These are phyloP conservation scores for Ramularia endophylla DNA, from an alignment of 2,329 filamentous ascomycete genomes.

Conservation along the genomic window DNA sequence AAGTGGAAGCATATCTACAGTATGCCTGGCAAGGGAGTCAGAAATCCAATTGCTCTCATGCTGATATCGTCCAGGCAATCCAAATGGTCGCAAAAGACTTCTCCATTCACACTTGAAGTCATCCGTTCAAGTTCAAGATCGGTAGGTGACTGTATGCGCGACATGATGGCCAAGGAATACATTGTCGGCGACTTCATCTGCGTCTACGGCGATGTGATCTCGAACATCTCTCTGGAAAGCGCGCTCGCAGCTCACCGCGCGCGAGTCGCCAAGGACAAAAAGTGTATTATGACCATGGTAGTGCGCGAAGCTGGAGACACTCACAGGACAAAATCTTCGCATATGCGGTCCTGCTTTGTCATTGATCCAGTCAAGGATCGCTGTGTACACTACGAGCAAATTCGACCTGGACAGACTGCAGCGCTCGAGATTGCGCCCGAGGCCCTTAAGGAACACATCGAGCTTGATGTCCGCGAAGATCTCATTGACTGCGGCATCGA, in stretches of 20 bases:
- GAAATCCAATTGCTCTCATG: not conserved
- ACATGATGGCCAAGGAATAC: constrained; percentile 78
- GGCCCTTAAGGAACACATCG: constrained; percentile 64
- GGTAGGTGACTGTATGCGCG: constrained; percentile 88
- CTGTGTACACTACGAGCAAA: constrained; percentile 92
- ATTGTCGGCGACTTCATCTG: constrained; percentile 88
- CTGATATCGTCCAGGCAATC: constrained; percentile 42
- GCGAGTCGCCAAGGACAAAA: constrained; percentile 76
- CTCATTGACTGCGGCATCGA: constrained; percentile 93
- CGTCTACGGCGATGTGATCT: constrained; percentile 87
- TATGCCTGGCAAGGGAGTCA: constrained; percentile 25
- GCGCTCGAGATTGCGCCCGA: constrained; percentile 70
- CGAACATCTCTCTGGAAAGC: constrained; percentile 77
- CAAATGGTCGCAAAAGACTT: constrained; percentile 65
- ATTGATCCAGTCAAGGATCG: constrained; percentile 73
- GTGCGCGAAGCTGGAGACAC: constrained; percentile 68
- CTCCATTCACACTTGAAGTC: constrained; percentile 78
- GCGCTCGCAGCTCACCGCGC: constrained; percentile 74
- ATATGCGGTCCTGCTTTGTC: constrained; percentile 75
- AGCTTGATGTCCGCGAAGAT: constrained; percentile 79
- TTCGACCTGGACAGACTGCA: constrained; percentile 58
- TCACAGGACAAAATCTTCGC: constrained; percentile 72
- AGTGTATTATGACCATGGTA: constrained; percentile 97
- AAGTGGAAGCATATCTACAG: constrained; percentile 81
- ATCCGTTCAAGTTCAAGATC: constrained; percentile 83